Evolutionary conservation across 2,329 filamentous ascomycete genomes (phyloP), one percentile per base, ranked within the genome.

Genomic region (Elsinoe fawcettii): DNA sequence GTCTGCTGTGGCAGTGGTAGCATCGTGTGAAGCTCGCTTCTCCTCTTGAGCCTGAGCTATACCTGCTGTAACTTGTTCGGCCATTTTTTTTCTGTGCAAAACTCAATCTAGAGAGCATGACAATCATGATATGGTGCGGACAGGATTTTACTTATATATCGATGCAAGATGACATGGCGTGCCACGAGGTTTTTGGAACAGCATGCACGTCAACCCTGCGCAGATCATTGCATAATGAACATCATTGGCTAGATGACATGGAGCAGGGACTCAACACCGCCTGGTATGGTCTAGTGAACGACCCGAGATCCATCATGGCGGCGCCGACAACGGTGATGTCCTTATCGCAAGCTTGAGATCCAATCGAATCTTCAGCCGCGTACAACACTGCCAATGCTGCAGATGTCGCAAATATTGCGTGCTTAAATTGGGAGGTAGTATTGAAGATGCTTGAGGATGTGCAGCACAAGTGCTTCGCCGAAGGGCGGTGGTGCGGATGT

Each of bases 131-230:
- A 9, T 3, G 30, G 11, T 9, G 49, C 49, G 49, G 49, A 16
- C 30, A 49, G 27, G 32, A n/a, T 39, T 18, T 30, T 8, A 23
- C n/a, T 37, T 53, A 34, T 39, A 37, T 53, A 30, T 32, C 16
- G 34, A 36, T 22, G 34, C 49, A 16, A 9, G 39, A 14, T 53
- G 30, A 39, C 47, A 51, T 53, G 25, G 49, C 49, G 49, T 53
- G 49, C 49, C 30, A 53, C 34, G 49, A 53, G 49, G 49, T 23
- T 39, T 37, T 20, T n/a, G 11, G 18, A 39, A 37, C 32, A 22
- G 11, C 49, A 53, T 53, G 30, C 49, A 36, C 7, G 49, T 34
- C 27, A 37, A 25, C 25, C 32, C 32, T 14, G 30, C 39, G 49
- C 32, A 23, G 49, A 53, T 53, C 49, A 39, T 22, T 25, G 25